Conservation (phyloP, 495 filamentous ascomycete genomes). For the Pyronema omphalodes region DNA sequence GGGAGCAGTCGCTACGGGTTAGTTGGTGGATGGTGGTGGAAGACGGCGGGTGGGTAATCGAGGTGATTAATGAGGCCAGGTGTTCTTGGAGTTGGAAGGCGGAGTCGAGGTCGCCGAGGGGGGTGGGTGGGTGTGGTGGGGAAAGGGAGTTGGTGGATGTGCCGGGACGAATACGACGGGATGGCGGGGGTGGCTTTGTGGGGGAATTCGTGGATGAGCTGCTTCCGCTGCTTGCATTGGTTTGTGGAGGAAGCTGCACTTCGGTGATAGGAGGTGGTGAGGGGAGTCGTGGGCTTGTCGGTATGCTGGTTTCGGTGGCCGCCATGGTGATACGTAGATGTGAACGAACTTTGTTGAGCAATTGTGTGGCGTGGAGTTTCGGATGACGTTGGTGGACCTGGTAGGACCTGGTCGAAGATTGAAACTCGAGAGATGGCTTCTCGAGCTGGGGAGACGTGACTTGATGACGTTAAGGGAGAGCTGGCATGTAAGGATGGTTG, state of each 20-base stretch:
- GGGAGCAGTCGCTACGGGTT: slow-evolving; percentile 47
- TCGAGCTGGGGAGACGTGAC: too few relatives aligned
- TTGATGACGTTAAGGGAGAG: too few relatives aligned
- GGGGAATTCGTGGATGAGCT: slow-evolving; percentile 51
- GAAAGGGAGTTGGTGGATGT: slow-evolving; percentile 82
- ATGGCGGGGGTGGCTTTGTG: slow-evolving; percentile 24
- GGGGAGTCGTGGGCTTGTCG: slow-evolving; percentile 21
- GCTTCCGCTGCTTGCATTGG: slow-evolving; percentile 5
- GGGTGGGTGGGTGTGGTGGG: slow-evolving; percentile 61
- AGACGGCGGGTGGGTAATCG: slow-evolving; percentile 40
- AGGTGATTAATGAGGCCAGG: slow-evolving; percentile 72
- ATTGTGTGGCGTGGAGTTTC: background rate
- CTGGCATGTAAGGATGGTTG: too few relatives aligned
- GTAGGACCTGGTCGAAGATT: background rate
- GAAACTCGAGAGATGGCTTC: too few relatives aligned
- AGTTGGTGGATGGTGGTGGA: slow-evolving; percentile 41
- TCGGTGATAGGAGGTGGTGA: slow-evolving; percentile 24
- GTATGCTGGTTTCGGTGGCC: background rate
- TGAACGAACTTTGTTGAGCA: background rate
- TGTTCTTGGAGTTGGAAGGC: slow-evolving; percentile 98
- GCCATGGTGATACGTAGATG: background rate
- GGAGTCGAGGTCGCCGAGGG: slow-evolving; percentile 77
- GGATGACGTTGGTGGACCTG: background rate
- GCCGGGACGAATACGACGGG: slow-evolving; percentile 72
- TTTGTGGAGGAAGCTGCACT: slow-evolving; percentile 16